Percentiles rank a stretch among this genome's conserved stretches.
These are phyloP conservation scores for Sphaerulina vaccinii DNA, from an alignment of 2,329 filamentous ascomycete genomes.

Conservation along the genomic window DNA sequence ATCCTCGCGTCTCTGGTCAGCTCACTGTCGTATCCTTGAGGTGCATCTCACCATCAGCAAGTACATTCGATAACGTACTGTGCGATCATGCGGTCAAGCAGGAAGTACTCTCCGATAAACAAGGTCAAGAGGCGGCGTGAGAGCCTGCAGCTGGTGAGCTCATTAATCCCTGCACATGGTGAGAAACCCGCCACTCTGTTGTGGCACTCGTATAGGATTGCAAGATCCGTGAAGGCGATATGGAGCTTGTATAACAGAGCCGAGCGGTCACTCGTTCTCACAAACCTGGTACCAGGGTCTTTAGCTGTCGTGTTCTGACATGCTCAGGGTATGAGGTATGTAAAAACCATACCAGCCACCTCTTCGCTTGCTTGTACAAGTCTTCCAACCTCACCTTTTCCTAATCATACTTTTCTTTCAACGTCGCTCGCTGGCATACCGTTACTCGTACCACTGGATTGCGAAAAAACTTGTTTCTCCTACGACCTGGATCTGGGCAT, in stretches of 20 bases:
- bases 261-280: constrained; percentile 2
- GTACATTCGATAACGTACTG: background rate
- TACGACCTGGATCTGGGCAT: background rate
- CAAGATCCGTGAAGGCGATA: constrained; percentile 3
- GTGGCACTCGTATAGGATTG: constrained; percentile 12
- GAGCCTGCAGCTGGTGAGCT: background rate
- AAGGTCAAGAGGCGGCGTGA: background rate
- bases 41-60: background rate
- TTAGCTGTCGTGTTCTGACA: constrained; percentile 7
- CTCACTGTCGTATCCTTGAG: too few relatives aligned
- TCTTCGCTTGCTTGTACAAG: background rate
- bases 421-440: constrained; percentile 5
- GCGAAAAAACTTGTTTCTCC: background rate
- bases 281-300: constrained; percentile 1
- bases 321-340: background rate
- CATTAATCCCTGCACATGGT: background rate
- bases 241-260: background rate
- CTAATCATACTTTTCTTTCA: constrained; percentile 10
- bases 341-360: constrained; percentile 6
- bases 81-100: background rate
- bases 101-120: background rate
- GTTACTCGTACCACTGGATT: constrained; percentile 2
- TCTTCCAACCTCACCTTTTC: constrained; percentile 8
- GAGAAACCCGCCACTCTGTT: constrained; percentile 4
- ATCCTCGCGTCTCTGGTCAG: too few relatives aligned